Conservation (phyloP, 1,284 basidiomycete species). For the Moesziomyces globuligerus region DNA sequence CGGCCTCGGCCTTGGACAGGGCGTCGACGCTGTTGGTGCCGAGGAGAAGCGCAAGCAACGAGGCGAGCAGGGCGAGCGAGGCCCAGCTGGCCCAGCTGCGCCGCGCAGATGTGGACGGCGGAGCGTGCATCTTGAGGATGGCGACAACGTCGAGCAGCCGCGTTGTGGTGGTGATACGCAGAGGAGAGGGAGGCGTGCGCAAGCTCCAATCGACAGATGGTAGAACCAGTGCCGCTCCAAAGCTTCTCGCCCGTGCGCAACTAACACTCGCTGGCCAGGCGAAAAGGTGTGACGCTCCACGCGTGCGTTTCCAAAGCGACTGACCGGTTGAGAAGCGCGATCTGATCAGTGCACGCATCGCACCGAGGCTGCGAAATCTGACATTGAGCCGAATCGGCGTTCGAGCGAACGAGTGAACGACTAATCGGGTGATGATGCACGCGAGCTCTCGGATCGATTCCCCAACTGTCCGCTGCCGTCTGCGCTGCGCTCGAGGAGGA, state of each 20-base stretch:
- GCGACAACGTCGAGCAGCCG: background rate
- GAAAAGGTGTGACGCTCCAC: conserved; percentile 7
- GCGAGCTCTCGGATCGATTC: no score
- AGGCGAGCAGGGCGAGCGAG: conserved; percentile 19
- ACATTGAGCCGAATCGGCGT: no score
- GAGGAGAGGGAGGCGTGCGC: no score
- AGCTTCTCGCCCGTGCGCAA: background rate
- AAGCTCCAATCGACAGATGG: no score
- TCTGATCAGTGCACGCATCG: no score
- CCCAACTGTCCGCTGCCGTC: no score
- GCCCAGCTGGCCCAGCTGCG: conserved; percentile 17
- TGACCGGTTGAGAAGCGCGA: no score
- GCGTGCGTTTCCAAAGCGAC: background rate
- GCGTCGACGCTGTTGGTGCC: conserved; percentile 13
- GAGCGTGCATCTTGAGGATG: conserved; percentile 18
- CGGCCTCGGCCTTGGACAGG: conserved; percentile 41
- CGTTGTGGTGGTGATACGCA: no score
- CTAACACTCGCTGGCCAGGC: no score
- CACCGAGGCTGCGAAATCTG: no score
- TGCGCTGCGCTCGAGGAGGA: background rate
- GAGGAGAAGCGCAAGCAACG: conserved; percentile 16
- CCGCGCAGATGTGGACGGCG: conserved; percentile 18
- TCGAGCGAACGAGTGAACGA: no score
- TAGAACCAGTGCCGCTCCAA: background rate
- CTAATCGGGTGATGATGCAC: no score